Base-by-base conservation (phyloP, 257 asterid genomes). In the Perilla frutescens region DNA sequence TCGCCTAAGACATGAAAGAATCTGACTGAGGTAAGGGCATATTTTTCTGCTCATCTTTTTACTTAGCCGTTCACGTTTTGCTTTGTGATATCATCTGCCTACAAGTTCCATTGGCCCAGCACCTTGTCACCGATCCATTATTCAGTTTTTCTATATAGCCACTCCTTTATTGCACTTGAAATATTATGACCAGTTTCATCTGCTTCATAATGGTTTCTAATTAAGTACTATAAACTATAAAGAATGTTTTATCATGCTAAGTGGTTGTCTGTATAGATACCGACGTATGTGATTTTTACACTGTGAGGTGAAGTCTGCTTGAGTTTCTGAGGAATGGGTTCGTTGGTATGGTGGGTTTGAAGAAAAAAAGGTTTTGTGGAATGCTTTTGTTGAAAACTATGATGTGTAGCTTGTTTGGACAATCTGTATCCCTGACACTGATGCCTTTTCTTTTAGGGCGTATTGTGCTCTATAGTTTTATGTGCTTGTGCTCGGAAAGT, bases 1-100 rank as follows among this genome's bases (percentile, higher is more conserved):
- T 85, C 87, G 43, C 87, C 86, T 43, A 79, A 62, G 81, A 75
- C 85, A n/a, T 62, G 77, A 81, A 75, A 53, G 69, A 61, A 62
- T 45, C 61, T 10, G 62, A 64, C 54, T 63, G 74, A 76, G 87
- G 83, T 84, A 75, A 12, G 43, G 12, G 13, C 37, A 48, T 7
- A 71, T 74, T 36, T 66, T 34, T 73, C 44, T 13, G 5, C 64
- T 76, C 36, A 15, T 8, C 4, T 12, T 59, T 36, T 62, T 32
- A 15, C 5, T 60, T 40, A 20, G 26, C 12, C 6, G 4, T 44
- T 65, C 66, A 44, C 58, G 20, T 20, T 62, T 47, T 15, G 14
- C 58, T 11, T 60, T 55, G 7, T 39, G 40, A 53, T 20, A 47
- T 12, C n/a, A 29, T 14, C 34, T 68, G 37, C 39, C 14, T 26